A percentile compares a stretch with the other conserved stretches of the same genome.
Evolutionary conservation across 805 yeast species (phyloP).

Genomic region (Saturnispora ahearnii): DNA sequence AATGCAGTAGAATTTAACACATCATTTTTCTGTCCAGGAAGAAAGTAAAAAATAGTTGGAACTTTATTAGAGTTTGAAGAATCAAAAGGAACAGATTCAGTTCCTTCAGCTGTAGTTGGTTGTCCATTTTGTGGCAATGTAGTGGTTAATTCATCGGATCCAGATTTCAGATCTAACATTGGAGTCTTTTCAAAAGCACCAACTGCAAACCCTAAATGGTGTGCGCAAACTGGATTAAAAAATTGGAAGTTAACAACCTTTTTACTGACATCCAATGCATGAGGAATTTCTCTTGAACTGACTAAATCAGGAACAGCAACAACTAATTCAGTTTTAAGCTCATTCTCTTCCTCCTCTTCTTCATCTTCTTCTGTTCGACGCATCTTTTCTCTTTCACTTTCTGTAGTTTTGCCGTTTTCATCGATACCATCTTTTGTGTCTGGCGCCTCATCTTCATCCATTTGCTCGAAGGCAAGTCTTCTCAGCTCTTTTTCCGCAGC

Average conservation of each 20-base stretch:
- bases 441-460: slow-evolving; percentile 30
- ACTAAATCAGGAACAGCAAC: slow-evolving; percentile 67
- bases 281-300: slow-evolving; percentile 61
- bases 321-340: slow-evolving; percentile 38
- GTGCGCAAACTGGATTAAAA: slow-evolving; percentile 86
- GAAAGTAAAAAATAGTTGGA: slow-evolving; percentile 53
- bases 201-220: slow-evolving; percentile 89
- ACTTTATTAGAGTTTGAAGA: slow-evolving; percentile 28
- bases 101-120: slow-evolving; percentile 22
- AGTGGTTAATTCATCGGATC: slow-evolving; percentile 19
- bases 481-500: slow-evolving; percentile 26
- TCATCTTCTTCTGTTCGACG: slow-evolving; percentile 23
- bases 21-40: slow-evolving; percentile 48
- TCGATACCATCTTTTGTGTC: slow-evolving; percentile 17
- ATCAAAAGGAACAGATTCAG: slow-evolving; percentile 10
- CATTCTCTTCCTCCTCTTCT: slow-evolving; percentile 37
- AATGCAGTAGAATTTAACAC: slow-evolving; percentile 69
- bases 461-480: slow-evolving; percentile 21
- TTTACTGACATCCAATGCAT: slow-evolving; percentile 63
- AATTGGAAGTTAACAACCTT: slow-evolving; percentile 68
- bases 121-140: slow-evolving; percentile 21
- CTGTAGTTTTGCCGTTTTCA: slow-evolving; percentile 28
- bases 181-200: slow-evolving; percentile 74
- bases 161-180: slow-evolving; percentile 36
- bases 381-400: slow-evolving; percentile 16